Evolutionary conservation across 108 stramenopile species (phyloP).

Genomic region (Nitzschia putrida): DNA sequence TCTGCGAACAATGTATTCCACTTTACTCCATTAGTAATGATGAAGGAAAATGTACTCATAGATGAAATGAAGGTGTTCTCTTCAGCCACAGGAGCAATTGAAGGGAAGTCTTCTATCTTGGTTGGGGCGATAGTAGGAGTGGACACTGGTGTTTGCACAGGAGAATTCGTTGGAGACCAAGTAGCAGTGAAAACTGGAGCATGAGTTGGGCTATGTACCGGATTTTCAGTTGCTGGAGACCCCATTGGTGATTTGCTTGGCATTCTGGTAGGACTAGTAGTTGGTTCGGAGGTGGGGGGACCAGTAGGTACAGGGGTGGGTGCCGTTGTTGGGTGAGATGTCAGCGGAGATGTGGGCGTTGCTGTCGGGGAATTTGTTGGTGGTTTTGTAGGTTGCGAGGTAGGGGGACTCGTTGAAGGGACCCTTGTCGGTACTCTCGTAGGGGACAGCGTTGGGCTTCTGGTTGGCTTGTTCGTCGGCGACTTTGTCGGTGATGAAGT

Average conservation of each 20-base stretch:
- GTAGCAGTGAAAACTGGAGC: too few species aligned
- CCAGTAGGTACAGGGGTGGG: conserved; percentile 1
- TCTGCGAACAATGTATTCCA: not conserved
- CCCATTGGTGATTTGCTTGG: not conserved
- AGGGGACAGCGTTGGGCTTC: not conserved
- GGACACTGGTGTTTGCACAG: too few species aligned
- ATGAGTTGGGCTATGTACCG: not conserved
- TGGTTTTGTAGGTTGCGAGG: not conserved
- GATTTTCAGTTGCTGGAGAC: not conserved
- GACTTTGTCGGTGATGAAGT: conserved; percentile 1
- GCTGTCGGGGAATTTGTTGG: conserved; percentile 4
- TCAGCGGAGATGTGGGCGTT: not conserved
- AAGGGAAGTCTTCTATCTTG: too few species aligned
- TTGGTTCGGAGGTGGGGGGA: conserved; percentile 2
- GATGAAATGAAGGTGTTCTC: not conserved
- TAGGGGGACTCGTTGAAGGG: not conserved
- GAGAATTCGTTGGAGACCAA: too few species aligned
- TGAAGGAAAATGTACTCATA: not conserved
- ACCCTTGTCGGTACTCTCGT: not conserved
- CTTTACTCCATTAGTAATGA: not conserved
- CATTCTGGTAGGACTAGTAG: not conserved
- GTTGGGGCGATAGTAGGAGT: too few species aligned
- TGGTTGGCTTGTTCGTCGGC: conserved; percentile 1
- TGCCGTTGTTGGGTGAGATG: not conserved
- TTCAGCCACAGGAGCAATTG: too few species aligned